Evolutionary conservation across 495 filamentous ascomycete genomes (phyloP).

Genomic region (Venustampulla echinocandica): DNA sequence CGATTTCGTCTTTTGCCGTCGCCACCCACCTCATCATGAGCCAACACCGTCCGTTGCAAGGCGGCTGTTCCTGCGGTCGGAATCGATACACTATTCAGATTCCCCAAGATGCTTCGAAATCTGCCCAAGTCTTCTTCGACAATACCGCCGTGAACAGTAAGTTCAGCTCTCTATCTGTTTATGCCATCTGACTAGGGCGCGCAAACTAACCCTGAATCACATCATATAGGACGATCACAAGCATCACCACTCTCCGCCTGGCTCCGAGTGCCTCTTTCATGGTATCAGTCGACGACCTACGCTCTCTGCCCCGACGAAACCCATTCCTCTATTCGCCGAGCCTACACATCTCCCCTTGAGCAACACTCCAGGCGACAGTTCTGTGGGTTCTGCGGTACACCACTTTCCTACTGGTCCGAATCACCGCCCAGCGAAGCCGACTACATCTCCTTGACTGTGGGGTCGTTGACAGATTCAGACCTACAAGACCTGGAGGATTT

Average conservation of each 20-base stretch:
- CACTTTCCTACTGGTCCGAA: conserved; percentile 73
- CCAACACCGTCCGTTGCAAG: conserved; percentile 47
- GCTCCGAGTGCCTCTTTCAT: conserved; percentile 69
- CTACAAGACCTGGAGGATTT: conserved; percentile 59
- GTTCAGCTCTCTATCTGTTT: conserved; percentile 4
- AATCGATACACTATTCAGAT: conserved; percentile 70
- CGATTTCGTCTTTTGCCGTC: background rate
- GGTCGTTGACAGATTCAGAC: conserved; percentile 57
- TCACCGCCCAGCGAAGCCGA: conserved; percentile 56
- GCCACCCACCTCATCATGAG: conserved; percentile 29
- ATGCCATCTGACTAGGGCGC: background rate
- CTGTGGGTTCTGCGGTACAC: conserved; percentile 85
- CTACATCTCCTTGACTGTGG: conserved; percentile 66
- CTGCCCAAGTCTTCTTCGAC: conserved; percentile 64
- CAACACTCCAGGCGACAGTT: conserved; percentile 62
- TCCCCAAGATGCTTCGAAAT: conserved; percentile 44
- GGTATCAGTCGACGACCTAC: conserved; percentile 61
- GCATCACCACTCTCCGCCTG: conserved; percentile 65
- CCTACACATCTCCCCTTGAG: conserved; percentile 54
- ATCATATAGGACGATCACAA: conserved; percentile 48
- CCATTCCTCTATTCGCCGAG: conserved; percentile 57
- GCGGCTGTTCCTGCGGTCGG: conserved; percentile 76
- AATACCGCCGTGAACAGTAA: conserved; percentile 51
- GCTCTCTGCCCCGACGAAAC: conserved; percentile 75
- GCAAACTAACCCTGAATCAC: background rate